Evolutionary conservation across 2,329 filamentous ascomycete genomes (phyloP), one percentile per base, ranked within the genome.

Genomic region (Iodosphaeria phyllophila): DNA sequence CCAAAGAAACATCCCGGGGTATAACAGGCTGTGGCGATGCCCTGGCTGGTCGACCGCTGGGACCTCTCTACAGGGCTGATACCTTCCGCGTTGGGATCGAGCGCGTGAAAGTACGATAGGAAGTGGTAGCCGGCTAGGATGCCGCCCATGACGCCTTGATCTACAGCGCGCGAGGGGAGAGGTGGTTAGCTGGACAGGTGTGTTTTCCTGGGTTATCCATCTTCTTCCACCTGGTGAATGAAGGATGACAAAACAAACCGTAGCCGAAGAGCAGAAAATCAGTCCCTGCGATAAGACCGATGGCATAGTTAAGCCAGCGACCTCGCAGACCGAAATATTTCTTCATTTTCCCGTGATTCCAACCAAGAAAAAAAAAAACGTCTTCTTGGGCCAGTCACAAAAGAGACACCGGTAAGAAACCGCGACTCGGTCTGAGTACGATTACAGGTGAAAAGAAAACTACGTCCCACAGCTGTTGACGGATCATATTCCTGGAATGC

Each of bases 81-180:
- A 18, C 34, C 30, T 1, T 41, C 39, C 13, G 47, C 42, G 8
- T 50, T 42, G 4, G 61, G 54, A 38, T 68, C 58, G 32, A 67
- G 64, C 18, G 52, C 40, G 0, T 64, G 65, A 33, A 71, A 71
- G 10, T 51, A 46, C 3, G 44, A 37, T 3, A 68, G 51, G 36
- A 77, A 79, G 7, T 59, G 58, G 12, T 60, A 50, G 38, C 84
- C 60, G 3, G 74, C 79, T 28, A 86, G 53, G 33, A 86, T 68
- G 28, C 72, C 72, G 22, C 73, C 76, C 60, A 78, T 82, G 7
- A 80, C 73, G 41, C 75, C 71, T 47, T 77, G 73, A 44, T 80
- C 75, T 72, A 60, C 8, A 58, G 47, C 20, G 47, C 54, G 34
- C 27, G 11, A 29, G 26, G 19, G 10, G 8, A 1, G 16, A n/a